A percentile compares a stretch with the other conserved stretches of the same genome.
Evolutionary conservation across 164 flowering plant genomes (phyloP).

Genomic region (Buxus sempervirens): DNA sequence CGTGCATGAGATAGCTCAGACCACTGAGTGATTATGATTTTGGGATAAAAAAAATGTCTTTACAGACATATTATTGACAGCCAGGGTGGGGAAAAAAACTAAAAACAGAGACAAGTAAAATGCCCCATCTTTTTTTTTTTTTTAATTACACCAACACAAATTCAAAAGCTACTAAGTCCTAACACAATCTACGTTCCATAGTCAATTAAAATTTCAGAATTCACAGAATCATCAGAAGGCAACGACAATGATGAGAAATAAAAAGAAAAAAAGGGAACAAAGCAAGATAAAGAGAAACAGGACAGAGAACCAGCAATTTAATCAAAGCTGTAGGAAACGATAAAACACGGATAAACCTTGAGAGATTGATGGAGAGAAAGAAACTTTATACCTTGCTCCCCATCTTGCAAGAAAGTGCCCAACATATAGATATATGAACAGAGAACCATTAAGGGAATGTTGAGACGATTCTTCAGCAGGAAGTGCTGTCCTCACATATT

Average conservation of each 20-base stretch:
- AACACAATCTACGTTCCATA: background rate
- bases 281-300: no score
- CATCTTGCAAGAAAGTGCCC: conserved; percentile 89
- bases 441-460: conserved; percentile 20
- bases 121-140: background rate
- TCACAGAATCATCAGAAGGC: no score
- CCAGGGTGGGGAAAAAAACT: background rate
- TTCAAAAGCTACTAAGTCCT: background rate
- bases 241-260: no score
- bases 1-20: no score
- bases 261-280: background rate
- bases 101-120: background rate
- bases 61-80: no score
- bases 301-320: background rate
- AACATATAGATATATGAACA: conserved; percentile 48
- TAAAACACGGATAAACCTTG: background rate
- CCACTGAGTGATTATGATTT: no score
- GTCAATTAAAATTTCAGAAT: background rate
- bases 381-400: conserved; percentile 68
- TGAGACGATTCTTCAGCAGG: conserved; percentile 10
- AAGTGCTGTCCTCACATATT: conserved; percentile 10
- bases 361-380: conserved; percentile 2
- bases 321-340: no score
- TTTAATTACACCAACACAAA: background rate
- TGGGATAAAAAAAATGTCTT: background rate